Percentiles rank a stretch among this genome's conserved stretches.
Conservation (phyloP, 2,329 filamentous ascomycete species). For the Chaetomiaceae sp. region DNA sequence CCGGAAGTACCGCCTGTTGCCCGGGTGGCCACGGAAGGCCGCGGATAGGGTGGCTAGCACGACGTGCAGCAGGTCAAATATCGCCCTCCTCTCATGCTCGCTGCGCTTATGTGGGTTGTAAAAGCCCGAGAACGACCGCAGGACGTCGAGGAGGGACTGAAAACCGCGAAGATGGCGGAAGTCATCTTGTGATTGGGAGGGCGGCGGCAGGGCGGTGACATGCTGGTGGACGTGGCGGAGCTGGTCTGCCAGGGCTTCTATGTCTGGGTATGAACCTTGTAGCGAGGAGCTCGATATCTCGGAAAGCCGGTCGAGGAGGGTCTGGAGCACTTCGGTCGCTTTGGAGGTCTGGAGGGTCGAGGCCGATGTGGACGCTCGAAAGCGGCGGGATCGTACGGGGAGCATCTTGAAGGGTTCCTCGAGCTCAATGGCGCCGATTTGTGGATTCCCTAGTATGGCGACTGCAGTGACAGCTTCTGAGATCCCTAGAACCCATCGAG, state of each 20-base stretch:
- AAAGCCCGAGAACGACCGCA: constrained; percentile 68
- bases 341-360: constrained; percentile 55
- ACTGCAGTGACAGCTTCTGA: not conserved
- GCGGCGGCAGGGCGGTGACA: constrained; percentile 43
- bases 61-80: constrained; percentile 66
- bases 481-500: constrained; percentile 33
- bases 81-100: constrained; percentile 56
- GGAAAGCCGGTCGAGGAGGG: constrained; percentile 46
- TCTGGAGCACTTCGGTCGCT: constrained; percentile 54
- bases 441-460: not conserved
- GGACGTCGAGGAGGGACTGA: constrained; percentile 62
- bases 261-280: constrained; percentile 44
- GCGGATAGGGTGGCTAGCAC: constrained; percentile 71
- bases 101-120: constrained; percentile 64
- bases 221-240: constrained; percentile 64
- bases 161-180: constrained; percentile 81
- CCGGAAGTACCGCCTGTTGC: constrained; percentile 83
- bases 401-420: constrained; percentile 37
- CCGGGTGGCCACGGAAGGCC: constrained; percentile 70
- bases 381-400: constrained; percentile 50
- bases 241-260: constrained; percentile 46
- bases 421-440: constrained; percentile 14
- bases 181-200: constrained; percentile 62
- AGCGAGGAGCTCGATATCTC: constrained; percentile 31
- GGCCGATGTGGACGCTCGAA: constrained; percentile 60